Conservation (phyloP, 768 basidiomycete genomes). For the Tephrocybe rancida region DNA sequence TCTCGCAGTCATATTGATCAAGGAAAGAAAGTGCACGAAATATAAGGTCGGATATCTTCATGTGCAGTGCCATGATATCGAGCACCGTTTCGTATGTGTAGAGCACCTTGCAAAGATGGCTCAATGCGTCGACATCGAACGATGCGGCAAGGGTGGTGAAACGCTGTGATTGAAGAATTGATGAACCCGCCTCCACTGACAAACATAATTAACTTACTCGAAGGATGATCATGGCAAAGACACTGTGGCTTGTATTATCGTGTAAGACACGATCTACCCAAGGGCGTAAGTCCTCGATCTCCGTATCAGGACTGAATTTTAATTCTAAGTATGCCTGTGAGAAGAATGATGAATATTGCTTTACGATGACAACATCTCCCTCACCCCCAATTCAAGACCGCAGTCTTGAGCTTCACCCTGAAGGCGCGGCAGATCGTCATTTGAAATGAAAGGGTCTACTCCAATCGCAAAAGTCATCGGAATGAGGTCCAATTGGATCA, state of each 20-base stretch:
- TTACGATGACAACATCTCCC: slow-evolving; percentile 12
- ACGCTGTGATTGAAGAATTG: slow-evolving; percentile 42
- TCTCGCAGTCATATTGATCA: slow-evolving; percentile 78
- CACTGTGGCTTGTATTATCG: slow-evolving; percentile 58
- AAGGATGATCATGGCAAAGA: slow-evolving; percentile 56
- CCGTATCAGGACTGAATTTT: slow-evolving; percentile 55
- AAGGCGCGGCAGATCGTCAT: slow-evolving; percentile 51
- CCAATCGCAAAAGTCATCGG: slow-evolving; percentile 52
- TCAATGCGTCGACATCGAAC: slow-evolving; percentile 68
- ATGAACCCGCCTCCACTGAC: neutral
- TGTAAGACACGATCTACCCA: slow-evolving; percentile 51
- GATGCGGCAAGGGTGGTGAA: slow-evolving; percentile 53
- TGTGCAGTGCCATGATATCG: slow-evolving; percentile 72
- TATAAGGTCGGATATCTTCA: slow-evolving; percentile 64
- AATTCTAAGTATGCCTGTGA: slow-evolving; percentile 58
- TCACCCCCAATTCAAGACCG: slow-evolving; percentile 61
- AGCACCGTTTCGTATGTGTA: slow-evolving; percentile 59
- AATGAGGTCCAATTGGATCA: slow-evolving; percentile 55
- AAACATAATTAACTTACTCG: slow-evolving; percentile 46
- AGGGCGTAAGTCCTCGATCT: slow-evolving; percentile 33
- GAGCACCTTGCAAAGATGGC: slow-evolving; percentile 70
- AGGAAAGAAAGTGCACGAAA: slow-evolving; percentile 63
- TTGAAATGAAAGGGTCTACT: slow-evolving; percentile 52
- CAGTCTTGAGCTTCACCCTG: slow-evolving; percentile 62
- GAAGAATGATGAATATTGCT: neutral